Percentiles rank a stretch among this genome's conserved stretches.
Conservation (phyloP, 2,329 filamentous ascomycete genomes). For the Phyllosticta citribraziliensis region DNA sequence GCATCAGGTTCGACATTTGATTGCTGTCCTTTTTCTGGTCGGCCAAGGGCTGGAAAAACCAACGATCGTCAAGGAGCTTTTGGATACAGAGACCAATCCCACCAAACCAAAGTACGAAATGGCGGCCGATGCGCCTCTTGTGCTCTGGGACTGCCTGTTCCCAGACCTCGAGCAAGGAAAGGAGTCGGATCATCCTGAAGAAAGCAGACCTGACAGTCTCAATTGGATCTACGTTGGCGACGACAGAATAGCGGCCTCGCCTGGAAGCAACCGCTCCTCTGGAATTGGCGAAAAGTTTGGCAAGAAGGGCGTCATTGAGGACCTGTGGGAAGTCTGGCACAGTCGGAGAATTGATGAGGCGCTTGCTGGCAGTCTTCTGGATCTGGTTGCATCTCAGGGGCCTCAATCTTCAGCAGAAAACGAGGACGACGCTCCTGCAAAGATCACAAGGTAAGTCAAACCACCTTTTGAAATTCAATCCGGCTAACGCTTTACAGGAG, state of each 20-base stretch:
- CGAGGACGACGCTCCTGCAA: constrained; percentile 4
- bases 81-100: constrained; percentile 63
- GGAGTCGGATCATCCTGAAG: constrained; percentile 27
- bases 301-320: constrained; percentile 30
- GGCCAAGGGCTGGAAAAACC: constrained; percentile 79
- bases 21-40: constrained; percentile 83
- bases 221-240: constrained; percentile 75
- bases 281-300: constrained; percentile 26
- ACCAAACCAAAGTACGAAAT: constrained; percentile 80
- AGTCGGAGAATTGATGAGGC: constrained; percentile 83
- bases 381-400: constrained; percentile 43
- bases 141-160: constrained; percentile 94
- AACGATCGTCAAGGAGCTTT: constrained; percentile 59
- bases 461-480: background rate
- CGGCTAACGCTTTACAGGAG: constrained; percentile 19
- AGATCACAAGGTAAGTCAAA: background rate
- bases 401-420: constrained; percentile 12
- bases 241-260: constrained; percentile 42
- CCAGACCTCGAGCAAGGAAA: constrained; percentile 40
- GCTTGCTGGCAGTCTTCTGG: constrained; percentile 63
- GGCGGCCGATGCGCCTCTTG: constrained; percentile 80
- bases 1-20: constrained; percentile 96
- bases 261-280: constrained; percentile 14
- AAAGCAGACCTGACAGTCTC: constrained; percentile 45
- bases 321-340: constrained; percentile 76